Percentiles rank a stretch among this genome's conserved stretches.
These are phyloP conservation scores for Piromyces sp. DNA, from an alignment of 192 early-diverging fungal species.

Conservation along the genomic window DNA sequence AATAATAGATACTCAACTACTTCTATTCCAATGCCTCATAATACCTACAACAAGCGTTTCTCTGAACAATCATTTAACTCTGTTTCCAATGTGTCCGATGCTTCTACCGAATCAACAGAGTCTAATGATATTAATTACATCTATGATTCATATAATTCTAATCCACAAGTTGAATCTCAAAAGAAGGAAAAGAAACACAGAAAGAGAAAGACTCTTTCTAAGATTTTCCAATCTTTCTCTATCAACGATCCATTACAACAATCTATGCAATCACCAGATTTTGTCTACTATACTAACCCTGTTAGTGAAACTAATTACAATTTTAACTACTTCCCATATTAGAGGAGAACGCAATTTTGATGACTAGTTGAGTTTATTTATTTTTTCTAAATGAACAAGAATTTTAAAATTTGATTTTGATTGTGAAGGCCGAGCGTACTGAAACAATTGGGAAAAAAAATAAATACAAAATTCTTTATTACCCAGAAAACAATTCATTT, in stretches of 20 bases:
- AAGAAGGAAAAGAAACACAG: neutral
- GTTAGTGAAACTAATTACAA: neutral
- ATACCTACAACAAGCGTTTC: neutral
- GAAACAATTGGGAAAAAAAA: no score
- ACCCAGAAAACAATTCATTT: no score
- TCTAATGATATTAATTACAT: neutral
- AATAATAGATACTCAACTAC: neutral
- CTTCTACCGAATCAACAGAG: neutral
- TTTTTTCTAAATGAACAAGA: no score
- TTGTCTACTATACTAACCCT: neutral
- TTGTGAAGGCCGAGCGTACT: no score
- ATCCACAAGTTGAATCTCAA: neutral
- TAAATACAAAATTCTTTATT: no score
- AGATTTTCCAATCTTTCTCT: neutral
- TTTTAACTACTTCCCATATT: neutral
- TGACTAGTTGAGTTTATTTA: no score
- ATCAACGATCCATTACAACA: neutral
- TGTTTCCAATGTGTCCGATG: neutral
- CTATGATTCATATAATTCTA: neutral
- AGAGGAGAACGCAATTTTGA: no score
- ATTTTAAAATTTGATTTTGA: no score
- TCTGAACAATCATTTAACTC: neutral
- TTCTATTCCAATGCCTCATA: neutral
- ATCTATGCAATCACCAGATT: neutral
- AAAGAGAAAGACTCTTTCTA: neutral